These are phyloP conservation scores for Aspergillus calidoustus DNA, from an alignment of 2,329 filamentous ascomycete genomes.

Conservation along the genomic window DNA sequence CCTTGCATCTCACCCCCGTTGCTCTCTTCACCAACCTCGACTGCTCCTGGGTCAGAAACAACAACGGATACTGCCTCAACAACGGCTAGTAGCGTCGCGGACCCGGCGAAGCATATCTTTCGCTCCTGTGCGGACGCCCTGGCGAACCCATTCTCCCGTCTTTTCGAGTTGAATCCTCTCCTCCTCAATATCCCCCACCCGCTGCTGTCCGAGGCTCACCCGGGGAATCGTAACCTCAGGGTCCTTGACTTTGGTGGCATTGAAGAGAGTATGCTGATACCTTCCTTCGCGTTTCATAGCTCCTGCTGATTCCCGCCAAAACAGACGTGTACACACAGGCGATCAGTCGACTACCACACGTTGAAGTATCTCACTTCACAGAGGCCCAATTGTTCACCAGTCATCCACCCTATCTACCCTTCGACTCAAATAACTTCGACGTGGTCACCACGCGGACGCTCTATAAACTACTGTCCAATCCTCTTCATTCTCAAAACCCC, in stretches of 20 bases:
- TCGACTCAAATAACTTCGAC: slow-evolving; percentile 5
- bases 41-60: too few relatives aligned
- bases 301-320: background rate
- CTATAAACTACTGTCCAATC: slow-evolving; percentile 2
- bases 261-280: slow-evolving; percentile 1
- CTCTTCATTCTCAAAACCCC: background rate
- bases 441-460: slow-evolving; percentile 5
- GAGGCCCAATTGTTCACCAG: background rate
- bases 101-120: slow-evolving; percentile 7
- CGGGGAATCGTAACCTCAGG: background rate
- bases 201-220: slow-evolving; percentile 4
- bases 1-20: background rate
- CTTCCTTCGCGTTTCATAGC: background rate
- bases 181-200: slow-evolving; percentile 9
- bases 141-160: slow-evolving; percentile 6
- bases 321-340: slow-evolving; percentile 6
- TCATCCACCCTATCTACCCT: background rate
- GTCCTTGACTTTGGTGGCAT: slow-evolving; percentile 9
- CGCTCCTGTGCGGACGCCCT: background rate
- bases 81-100: background rate
- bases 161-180: slow-evolving; percentile 7
- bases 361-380: slow-evolving; percentile 6
- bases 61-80: background rate
- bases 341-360: background rate
- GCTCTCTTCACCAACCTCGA: background rate